Percentiles rank a stretch among this genome's conserved stretches.
Conservation (phyloP, 768 basidiomycete species). For the Candolleomyces efflorescens region DNA sequence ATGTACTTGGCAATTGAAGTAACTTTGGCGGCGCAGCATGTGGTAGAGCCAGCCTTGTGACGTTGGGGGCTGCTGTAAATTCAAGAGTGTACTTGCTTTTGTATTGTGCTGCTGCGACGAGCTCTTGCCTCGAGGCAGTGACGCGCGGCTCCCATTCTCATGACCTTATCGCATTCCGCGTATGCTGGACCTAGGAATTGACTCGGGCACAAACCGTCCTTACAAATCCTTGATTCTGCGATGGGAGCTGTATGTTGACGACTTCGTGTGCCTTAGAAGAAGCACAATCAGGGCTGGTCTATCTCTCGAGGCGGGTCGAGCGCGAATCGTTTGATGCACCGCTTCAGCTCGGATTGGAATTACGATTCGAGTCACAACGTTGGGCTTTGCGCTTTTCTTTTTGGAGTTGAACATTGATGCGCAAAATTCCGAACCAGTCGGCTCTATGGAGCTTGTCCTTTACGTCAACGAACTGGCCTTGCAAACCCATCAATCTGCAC, state of each 20-base stretch:
- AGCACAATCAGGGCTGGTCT: too few relatives aligned
- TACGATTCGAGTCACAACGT: constrained; percentile 1
- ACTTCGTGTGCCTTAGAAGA: too few relatives aligned
- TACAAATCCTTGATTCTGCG: not conserved
- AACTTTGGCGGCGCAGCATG: not conserved
- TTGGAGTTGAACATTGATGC: not conserved
- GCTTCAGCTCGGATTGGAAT: not conserved
- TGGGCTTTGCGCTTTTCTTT: not conserved
- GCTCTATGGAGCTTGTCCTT: not conserved
- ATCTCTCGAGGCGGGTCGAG: not conserved
- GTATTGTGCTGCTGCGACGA: not conserved
- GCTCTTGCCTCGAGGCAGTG: not conserved
- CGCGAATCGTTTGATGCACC: constrained; percentile 6
- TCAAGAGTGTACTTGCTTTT: not conserved
- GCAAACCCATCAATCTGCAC: not conserved
- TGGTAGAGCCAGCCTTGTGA: not conserved
- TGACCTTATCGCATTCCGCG: not conserved
- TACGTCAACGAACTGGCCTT: constrained; percentile 7
- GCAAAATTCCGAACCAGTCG: constrained; percentile 9
- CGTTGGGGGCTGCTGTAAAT: not conserved
- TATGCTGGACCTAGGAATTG: not conserved
- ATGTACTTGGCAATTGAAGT: not conserved
- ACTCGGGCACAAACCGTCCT: not conserved
- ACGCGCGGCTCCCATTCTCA: not conserved
- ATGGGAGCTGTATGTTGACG: not conserved